A percentile compares a stretch with the other conserved stretches of the same genome.
phyloP scores from a whole-genome alignment of 139 green algal genomes.

The Yamagishiella unicocca region DNA sequence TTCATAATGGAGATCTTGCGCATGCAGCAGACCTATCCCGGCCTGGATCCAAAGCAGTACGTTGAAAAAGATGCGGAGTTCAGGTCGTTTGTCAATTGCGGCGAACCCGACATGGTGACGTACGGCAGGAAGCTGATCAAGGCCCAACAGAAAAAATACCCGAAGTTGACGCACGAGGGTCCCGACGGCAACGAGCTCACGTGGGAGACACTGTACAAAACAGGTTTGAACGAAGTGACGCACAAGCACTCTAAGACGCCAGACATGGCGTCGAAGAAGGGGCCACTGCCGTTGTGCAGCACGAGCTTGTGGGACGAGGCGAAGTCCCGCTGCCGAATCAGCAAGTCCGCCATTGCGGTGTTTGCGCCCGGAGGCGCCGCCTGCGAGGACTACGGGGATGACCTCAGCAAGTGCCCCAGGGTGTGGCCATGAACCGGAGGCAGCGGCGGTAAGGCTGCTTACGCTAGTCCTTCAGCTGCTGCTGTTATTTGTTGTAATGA shows the following conservation, averaged over 20 bases:
- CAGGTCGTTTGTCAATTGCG: conserved; percentile 21
- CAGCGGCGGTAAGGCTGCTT: too few species aligned
- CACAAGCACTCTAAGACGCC: not conserved
- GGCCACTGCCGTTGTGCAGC: conserved; percentile 28
- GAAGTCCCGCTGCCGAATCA: not conserved
- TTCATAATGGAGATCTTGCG: conserved; percentile 47
- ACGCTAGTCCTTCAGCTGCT: too few species aligned
- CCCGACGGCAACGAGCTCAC: too few species aligned
- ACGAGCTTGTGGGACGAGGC: not conserved
- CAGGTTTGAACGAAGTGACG: not conserved
- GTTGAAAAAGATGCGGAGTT: not conserved
- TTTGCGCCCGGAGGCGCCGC: conserved; percentile 4
- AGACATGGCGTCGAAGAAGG: not conserved
- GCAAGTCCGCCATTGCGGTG: too few species aligned
- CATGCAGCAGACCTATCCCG: conserved; percentile 46
- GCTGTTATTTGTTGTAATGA: too few species aligned
- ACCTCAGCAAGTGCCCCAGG: conserved; percentile 14
- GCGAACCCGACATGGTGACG: not conserved
- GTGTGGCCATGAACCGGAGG: too few species aligned
- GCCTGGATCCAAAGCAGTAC: conserved; percentile 22
- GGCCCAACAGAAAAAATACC: too few species aligned
- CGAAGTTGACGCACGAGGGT: too few species aligned
- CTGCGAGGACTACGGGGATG: not conserved
- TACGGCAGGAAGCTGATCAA: conserved; percentile 36
- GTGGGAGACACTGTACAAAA: not conserved